A percentile compares a stretch with the other conserved stretches of the same genome.
These are phyloP conservation scores for Gigaspora rosea DNA, from an alignment of 192 early-diverging fungal genomes.

Conservation along the genomic window DNA sequence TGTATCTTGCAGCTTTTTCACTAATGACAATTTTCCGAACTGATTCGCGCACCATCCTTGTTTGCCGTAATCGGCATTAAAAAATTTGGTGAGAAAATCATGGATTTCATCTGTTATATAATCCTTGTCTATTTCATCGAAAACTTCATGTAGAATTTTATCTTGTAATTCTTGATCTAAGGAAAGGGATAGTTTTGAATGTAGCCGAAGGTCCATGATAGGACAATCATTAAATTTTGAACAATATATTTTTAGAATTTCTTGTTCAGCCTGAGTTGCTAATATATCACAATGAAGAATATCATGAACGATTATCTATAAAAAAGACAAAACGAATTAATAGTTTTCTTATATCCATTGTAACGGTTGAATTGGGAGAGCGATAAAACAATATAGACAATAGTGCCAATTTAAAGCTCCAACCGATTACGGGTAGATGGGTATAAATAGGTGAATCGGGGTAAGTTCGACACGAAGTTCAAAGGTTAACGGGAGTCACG, in stretches of 20 bases:
- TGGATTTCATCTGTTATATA: conserved; percentile 26
- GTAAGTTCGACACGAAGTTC: too few species aligned
- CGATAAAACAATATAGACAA: too few species aligned
- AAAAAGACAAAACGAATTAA: conserved; percentile 14
- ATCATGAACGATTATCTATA: conserved; percentile 2
- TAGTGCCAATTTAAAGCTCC: too few species aligned
- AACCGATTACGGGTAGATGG: too few species aligned
- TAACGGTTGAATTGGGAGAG: too few species aligned
- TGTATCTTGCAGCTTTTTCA: background rate
- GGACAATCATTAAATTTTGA: conserved; percentile 18
- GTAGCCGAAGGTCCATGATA: background rate
- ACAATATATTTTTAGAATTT: conserved; percentile 8
- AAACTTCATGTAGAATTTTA: conserved; percentile 24
- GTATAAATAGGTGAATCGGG: too few species aligned
- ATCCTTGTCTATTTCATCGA: conserved; percentile 14
- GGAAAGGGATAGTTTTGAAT: background rate
- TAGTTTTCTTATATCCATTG: conserved; percentile 20
- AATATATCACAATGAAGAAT: conserved; percentile 16
- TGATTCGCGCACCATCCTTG: conserved; percentile 19
- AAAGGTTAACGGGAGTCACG: too few species aligned
- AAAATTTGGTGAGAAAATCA: conserved; percentile 9
- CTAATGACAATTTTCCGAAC: conserved; percentile 5
- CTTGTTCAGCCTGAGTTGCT: conserved; percentile 21
- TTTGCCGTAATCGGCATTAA: conserved; percentile 16
- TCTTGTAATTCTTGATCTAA: conserved; percentile 15